These are phyloP conservation scores for Tetraselmis chui DNA, from an alignment of 139 green algal genomes.

Conservation along the genomic window DNA sequence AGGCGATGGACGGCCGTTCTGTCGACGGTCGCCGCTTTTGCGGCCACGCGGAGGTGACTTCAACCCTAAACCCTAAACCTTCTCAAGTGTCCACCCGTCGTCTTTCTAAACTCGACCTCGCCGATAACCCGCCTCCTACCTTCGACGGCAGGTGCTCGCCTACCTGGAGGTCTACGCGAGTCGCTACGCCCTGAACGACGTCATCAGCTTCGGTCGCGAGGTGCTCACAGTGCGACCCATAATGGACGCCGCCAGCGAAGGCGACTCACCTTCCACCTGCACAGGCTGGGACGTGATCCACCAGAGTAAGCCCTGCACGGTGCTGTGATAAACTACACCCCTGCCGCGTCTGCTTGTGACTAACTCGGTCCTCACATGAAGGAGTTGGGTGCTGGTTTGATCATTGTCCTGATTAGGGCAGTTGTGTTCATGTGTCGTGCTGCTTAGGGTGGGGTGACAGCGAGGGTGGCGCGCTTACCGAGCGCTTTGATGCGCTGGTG, in stretches of 20 bases:
- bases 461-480: too few species aligned
- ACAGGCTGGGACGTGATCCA: slow-evolving; percentile 6
- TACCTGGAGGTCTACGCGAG: slow-evolving; percentile 56
- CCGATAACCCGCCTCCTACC: too few species aligned
- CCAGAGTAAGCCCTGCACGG: not conserved
- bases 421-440: too few species aligned
- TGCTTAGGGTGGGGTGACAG: too few species aligned
- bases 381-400: too few species aligned
- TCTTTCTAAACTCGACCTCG: too few species aligned
- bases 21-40: slow-evolving; percentile 42
- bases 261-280: not conserved
- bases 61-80: too few species aligned
- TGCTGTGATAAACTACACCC: too few species aligned
- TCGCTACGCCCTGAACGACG: slow-evolving; percentile 24
- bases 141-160: slow-evolving; percentile 2
- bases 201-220: slow-evolving; percentile 29
- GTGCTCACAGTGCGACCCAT: slow-evolving; percentile 14
- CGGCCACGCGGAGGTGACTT: slow-evolving; percentile 47
- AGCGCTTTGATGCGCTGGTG: slow-evolving; percentile 75
- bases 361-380: too few species aligned
- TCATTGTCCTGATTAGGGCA: too few species aligned
- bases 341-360: too few species aligned
- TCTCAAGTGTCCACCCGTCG: too few species aligned
- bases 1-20: slow-evolving; percentile 21
- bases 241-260: not conserved